Evolutionary conservation across 441 rosid species (phyloP).

Genomic region (Theobroma grandiflorum): DNA sequence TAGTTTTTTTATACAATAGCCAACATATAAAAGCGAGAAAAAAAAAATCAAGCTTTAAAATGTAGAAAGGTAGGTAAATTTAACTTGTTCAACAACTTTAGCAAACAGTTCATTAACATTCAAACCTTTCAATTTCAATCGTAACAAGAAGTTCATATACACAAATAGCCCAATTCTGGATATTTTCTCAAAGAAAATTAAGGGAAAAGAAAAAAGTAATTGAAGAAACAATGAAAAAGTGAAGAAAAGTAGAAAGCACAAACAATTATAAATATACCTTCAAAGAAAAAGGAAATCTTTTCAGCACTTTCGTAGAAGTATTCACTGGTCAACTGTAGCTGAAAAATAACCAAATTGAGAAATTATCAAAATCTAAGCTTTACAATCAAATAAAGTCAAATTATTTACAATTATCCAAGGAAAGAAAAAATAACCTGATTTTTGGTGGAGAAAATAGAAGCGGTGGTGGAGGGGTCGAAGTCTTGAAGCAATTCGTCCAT

Average conservation of each 20-base stretch:
- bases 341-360: conserved; percentile 12
- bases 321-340: conserved; percentile 67
- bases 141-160: background rate
- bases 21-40: conserved; percentile 2
- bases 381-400: background rate
- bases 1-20: background rate
- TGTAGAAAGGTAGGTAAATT: background rate
- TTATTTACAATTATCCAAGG: background rate
- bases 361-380: background rate
- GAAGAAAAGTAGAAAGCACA: background rate
- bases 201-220: background rate
- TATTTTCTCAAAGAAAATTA: conserved; percentile 5
- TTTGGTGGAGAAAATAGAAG: conserved; percentile 88
- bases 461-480: conserved; percentile 60
- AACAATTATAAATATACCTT: conserved; percentile 54
- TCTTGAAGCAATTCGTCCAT: conserved; percentile 68
- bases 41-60: background rate
- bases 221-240: background rate
- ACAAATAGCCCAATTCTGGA: background rate
- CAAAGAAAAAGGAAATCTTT: conserved; percentile 92
- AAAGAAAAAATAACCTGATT: conserved; percentile 61
- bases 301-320: conserved; percentile 92
- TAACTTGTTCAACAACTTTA: background rate
- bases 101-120: background rate
- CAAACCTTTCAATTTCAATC: conserved; percentile 11